A percentile compares a stretch with the other conserved stretches of the same genome.
These are phyloP conservation scores for Anisodus acutangulus DNA, from an alignment of 257 asterid species.

Conservation along the genomic window DNA sequence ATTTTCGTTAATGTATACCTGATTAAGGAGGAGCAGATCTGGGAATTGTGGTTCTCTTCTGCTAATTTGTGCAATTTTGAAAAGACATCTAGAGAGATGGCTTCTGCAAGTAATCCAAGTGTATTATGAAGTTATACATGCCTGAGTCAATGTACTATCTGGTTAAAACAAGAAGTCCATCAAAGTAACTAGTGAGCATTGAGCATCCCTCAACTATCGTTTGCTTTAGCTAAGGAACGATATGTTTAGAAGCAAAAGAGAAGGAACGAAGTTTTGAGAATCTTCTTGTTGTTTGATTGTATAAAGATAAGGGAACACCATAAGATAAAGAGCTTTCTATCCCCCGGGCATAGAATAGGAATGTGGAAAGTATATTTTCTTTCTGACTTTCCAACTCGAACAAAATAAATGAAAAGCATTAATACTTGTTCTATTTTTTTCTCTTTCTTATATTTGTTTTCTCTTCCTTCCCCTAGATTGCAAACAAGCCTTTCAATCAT, in stretches of 20 bases:
- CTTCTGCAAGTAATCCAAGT: constrained; percentile 13
- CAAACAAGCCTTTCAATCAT: neutral
- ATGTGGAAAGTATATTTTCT: neutral
- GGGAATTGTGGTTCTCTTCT: neutral
- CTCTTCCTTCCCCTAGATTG: constrained; percentile 3
- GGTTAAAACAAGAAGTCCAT: neutral
- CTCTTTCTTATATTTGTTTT: neutral
- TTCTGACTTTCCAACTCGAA: neutral
- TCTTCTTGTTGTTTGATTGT: neutral
- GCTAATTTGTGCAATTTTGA: constrained; percentile 1
- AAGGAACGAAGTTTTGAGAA: neutral
- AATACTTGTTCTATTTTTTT: neutral
- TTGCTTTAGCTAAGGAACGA: constrained; percentile 14
- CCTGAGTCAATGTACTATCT: neutral
- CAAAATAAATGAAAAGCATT: neutral
- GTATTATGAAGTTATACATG: neutral
- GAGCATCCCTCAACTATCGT: constrained; percentile 7
- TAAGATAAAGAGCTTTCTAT: neutral
- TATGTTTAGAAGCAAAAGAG: neutral
- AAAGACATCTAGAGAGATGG: neutral
- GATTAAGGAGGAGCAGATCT: neutral
- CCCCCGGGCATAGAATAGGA: neutral
- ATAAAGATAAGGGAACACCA: neutral
- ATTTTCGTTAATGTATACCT: neutral
- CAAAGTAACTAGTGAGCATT: neutral